phyloP scores from a whole-genome alignment of 2,329 filamentous ascomycete genomes.

The Phyllosticta citriasiana region DNA sequence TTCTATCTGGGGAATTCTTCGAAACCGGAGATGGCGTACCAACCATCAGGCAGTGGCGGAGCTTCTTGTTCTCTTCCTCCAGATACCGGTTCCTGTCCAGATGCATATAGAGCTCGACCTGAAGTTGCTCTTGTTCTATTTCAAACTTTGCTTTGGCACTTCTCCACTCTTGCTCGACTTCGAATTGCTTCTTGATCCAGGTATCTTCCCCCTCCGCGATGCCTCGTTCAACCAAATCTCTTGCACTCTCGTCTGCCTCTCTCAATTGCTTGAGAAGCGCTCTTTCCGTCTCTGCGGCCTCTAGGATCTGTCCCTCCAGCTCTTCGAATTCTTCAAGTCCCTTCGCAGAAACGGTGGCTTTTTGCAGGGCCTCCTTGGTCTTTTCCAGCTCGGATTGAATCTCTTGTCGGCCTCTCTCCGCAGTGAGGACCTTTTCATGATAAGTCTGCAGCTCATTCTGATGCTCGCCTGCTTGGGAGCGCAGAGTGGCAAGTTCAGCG shows the following conservation, averaged over 20 bases:
- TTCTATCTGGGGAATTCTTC: not conserved
- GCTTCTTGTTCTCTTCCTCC: not conserved
- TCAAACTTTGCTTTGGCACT: not conserved
- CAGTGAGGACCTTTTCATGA: not conserved
- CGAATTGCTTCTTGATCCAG: not conserved
- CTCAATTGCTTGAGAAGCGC: not conserved
- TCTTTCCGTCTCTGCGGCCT: not conserved
- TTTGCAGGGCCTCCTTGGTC: not conserved
- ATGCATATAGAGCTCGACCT: not conserved
- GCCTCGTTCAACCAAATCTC: not conserved
- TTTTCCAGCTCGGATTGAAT: not conserved
- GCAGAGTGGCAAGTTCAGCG: not conserved
- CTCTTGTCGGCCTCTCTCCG: not conserved
- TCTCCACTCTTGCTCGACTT: not conserved
- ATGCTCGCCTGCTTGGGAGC: not conserved
- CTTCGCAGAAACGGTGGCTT: not conserved
- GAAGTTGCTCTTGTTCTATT: not conserved
- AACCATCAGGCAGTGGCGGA: not conserved
- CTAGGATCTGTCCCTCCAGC: not conserved
- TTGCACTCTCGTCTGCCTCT: not conserved
- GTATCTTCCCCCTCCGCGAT: not conserved
- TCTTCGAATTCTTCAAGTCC: not conserved
- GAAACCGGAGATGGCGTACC: no score
- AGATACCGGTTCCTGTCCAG: no score
- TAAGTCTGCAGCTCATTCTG: not conserved